Evolutionary conservation across 2,329 filamentous ascomycete genomes (phyloP).

Genomic region (Xenoacremonium recifei): DNA sequence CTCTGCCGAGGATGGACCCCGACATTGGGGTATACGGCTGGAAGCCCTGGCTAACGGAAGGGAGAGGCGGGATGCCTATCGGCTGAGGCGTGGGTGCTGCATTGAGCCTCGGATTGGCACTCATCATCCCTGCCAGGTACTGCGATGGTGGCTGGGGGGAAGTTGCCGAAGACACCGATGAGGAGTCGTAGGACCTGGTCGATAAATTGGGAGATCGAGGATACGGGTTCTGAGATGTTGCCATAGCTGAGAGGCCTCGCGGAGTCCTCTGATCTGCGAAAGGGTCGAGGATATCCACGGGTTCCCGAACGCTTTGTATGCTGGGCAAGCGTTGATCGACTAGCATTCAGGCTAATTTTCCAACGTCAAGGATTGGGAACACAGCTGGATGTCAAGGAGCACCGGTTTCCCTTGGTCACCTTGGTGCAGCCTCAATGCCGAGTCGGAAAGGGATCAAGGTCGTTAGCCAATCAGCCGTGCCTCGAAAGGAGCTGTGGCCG

Average conservation of each 20-base stretch:
- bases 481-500: conserved; percentile 13
- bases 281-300: conserved; percentile 14
- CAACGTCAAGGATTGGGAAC: conserved; percentile 7
- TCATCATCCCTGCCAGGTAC: conserved; percentile 53
- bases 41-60: conserved; percentile 47
- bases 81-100: conserved; percentile 49
- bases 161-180: conserved; percentile 60
- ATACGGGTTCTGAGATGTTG: conserved; percentile 56
- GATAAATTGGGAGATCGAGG: conserved; percentile 61
- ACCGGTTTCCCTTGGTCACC: conserved; percentile 11
- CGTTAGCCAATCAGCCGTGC: conserved; percentile 20
- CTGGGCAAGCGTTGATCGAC: conserved; percentile 19
- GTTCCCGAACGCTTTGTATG: conserved; percentile 15
- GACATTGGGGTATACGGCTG: conserved; percentile 54
- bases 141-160: conserved; percentile 55
- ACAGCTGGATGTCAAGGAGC: conserved; percentile 15
- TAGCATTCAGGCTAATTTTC: conserved; percentile 21
- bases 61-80: conserved; percentile 52
- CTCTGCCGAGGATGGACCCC: conserved; percentile 51
- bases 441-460: conserved; percentile 13
- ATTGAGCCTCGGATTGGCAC: conserved; percentile 49
- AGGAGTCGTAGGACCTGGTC: conserved; percentile 62
- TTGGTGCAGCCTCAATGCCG: conserved; percentile 8
- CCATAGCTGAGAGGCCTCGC: conserved; percentile 39
- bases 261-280: conserved; percentile 14